phyloP scores from a whole-genome alignment of 1,284 basidiomycete genomes.

The Earliella scabrosa region DNA sequence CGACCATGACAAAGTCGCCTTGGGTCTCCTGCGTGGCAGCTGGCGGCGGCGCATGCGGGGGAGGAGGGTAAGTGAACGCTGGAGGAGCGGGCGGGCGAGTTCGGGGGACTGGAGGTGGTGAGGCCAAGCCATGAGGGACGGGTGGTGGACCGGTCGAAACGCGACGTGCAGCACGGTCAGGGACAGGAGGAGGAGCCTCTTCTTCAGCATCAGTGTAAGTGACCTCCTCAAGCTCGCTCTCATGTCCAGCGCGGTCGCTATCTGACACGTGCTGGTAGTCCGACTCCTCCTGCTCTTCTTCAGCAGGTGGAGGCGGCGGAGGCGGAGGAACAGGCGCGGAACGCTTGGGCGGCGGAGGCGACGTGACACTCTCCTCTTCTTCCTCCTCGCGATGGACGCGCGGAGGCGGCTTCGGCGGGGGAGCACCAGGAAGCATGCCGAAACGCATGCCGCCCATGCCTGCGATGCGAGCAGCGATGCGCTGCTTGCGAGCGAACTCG shows the following conservation, averaged over 20 bases:
- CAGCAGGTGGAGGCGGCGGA: slow-evolving; percentile 32
- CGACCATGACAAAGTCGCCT: slow-evolving; percentile 29
- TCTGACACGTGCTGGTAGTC: slow-evolving; percentile 52
- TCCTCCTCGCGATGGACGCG: slow-evolving; percentile 20
- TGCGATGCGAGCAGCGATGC: slow-evolving; percentile 71
- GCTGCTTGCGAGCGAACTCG: slow-evolving; percentile 66
- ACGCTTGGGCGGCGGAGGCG: slow-evolving; percentile 27
- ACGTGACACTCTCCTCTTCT: slow-evolving; percentile 16
- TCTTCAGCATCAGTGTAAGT: slow-evolving; percentile 55
- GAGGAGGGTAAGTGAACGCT: slow-evolving; percentile 28
- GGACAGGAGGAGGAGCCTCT: slow-evolving; percentile 48
- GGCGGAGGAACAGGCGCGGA: slow-evolving; percentile 33
- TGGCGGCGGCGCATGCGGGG: slow-evolving; percentile 35
- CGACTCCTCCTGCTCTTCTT: slow-evolving; percentile 48
- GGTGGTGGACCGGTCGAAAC: slow-evolving; percentile 26
- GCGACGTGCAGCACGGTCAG: slow-evolving; percentile 39
- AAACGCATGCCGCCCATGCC: slow-evolving; percentile 79
- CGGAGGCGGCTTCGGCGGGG: slow-evolving; percentile 20
- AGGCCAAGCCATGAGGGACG: slow-evolving; percentile 22
- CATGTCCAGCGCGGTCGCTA: slow-evolving; percentile 62
- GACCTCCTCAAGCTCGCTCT: slow-evolving; percentile 71
- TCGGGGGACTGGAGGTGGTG: slow-evolving; percentile 18
- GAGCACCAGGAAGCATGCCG: slow-evolving; percentile 62
- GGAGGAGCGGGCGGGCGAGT: slow-evolving; percentile 18
- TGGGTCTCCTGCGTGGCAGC: slow-evolving; percentile 46